Conservation (phyloP, 202 grass and related monocot species). For the Dendrocalamus latiflorus region DNA sequence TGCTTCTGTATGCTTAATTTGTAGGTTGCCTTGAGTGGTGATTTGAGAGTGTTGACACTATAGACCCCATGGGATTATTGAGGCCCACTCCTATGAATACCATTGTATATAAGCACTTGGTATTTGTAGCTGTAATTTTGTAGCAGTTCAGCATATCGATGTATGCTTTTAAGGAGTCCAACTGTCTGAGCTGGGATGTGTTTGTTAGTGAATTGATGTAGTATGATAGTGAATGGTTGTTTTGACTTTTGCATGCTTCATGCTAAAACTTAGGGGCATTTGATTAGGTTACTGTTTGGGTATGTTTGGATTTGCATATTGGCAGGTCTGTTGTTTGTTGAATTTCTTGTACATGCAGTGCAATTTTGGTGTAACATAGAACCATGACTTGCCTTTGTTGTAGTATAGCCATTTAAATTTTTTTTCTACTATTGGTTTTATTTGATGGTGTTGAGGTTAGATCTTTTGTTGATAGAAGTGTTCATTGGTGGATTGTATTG, state of each 20-base stretch:
- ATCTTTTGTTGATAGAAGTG: neutral
- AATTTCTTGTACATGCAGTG: neutral
- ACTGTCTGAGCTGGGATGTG: neutral
- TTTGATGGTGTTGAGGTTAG: neutral
- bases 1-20: neutral
- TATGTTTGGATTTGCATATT: neutral
- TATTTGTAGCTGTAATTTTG: neutral
- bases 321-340: neutral
- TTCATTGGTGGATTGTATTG: neutral
- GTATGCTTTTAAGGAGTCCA: neutral
- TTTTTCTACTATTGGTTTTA: neutral
- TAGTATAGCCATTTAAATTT: neutral
- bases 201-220: neutral
- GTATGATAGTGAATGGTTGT: neutral
- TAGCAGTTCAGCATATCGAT: neutral
- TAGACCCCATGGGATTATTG: neutral
- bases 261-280: neutral
- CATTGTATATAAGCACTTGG: neutral
- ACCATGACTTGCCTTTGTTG: neutral
- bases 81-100: neutral
- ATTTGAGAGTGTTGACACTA: neutral
- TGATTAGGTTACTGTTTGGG: neutral
- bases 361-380: neutral
- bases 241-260: neutral
- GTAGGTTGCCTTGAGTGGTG: neutral